A percentile compares a stretch with the other conserved stretches of the same genome.
phyloP scores from a whole-genome alignment of 1,284 basidiomycete genomes.

The Pascua sp. region DNA sequence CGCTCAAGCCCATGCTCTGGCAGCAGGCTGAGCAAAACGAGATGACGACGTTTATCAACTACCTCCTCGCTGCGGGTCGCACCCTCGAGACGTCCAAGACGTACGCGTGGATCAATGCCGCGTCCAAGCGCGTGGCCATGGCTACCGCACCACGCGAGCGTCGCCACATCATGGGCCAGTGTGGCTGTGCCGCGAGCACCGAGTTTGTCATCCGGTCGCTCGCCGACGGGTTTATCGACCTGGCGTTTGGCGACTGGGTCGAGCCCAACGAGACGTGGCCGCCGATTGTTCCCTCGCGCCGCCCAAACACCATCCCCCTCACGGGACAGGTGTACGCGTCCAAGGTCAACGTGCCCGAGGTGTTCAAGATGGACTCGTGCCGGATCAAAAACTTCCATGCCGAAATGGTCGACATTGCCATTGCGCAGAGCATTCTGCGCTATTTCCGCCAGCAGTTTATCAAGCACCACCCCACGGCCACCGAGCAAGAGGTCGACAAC shows the following conservation, averaged over 20 bases:
- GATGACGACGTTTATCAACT: constrained; percentile 62
- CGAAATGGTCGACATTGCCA: constrained; percentile 71
- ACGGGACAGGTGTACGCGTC: constrained; percentile 51
- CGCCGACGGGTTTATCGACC: constrained; percentile 64
- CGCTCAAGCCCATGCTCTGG: constrained; percentile 77
- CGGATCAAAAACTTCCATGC: constrained; percentile 61
- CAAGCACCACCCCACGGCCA: constrained; percentile 63
- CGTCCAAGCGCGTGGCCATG: constrained; percentile 33
- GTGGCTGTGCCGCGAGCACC: constrained; percentile 21
- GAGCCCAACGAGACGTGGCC: constrained; percentile 43
- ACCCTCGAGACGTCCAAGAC: constrained; percentile 29
- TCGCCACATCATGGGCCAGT: constrained; percentile 30
- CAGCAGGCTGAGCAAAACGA: constrained; percentile 78
- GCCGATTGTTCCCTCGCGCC: constrained; percentile 35
- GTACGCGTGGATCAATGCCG: constrained; percentile 33
- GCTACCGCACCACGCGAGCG: constrained; percentile 21
- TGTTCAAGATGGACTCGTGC: constrained; percentile 73
- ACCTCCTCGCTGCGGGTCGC: constrained; percentile 25
- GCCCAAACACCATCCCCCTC: constrained; percentile 38
- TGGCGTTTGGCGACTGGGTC: constrained; percentile 56
- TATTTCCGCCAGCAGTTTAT: constrained; percentile 11
- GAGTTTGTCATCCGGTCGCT: constrained; percentile 53
- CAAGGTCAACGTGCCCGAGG: constrained; percentile 60
- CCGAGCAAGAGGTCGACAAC: constrained; percentile 56
- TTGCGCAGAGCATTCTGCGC: constrained; percentile 65